Evolutionary conservation across 2,329 filamentous ascomycete genomes (phyloP).

Genomic region (Thermoascus crustaceus): DNA sequence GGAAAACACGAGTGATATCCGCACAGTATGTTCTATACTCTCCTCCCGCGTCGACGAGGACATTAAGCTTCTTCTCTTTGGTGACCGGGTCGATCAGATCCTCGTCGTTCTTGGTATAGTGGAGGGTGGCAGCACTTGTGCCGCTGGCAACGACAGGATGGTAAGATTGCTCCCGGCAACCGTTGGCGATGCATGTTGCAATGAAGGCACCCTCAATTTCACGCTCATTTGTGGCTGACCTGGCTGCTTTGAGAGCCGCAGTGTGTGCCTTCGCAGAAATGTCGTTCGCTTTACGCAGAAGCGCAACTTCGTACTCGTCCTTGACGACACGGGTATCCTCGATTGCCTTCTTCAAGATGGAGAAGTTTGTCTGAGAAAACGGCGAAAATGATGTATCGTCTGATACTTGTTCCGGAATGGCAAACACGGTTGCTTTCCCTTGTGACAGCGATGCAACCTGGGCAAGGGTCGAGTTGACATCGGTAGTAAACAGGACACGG

Average conservation of each 20-base stretch:
- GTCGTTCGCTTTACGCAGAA: slow-evolving; percentile 72
- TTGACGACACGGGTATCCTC: slow-evolving; percentile 76
- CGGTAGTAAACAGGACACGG: slow-evolving; percentile 60
- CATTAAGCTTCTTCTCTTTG: slow-evolving; percentile 49
- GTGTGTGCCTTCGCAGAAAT: slow-evolving; percentile 72
- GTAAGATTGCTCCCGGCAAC: slow-evolving; percentile 74
- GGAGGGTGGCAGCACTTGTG: slow-evolving; percentile 71
- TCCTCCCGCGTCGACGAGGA: slow-evolving; percentile 80
- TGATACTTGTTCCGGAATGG: slow-evolving; percentile 70
- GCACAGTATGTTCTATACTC: slow-evolving; percentile 82
- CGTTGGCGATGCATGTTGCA: slow-evolving; percentile 61
- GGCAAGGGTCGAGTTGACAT: slow-evolving; percentile 66
- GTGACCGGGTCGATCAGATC: slow-evolving; percentile 48
- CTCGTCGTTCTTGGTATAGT: slow-evolving; percentile 77
- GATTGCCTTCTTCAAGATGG: slow-evolving; percentile 60
- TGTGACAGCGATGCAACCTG: slow-evolving; percentile 32
- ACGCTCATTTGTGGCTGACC: slow-evolving; percentile 63
- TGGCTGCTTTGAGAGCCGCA: slow-evolving; percentile 58
- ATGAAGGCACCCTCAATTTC: slow-evolving; percentile 75
- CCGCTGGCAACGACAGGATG: slow-evolving; percentile 81
- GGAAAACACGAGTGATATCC: slow-evolving; percentile 84
- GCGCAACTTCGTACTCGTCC: slow-evolving; percentile 72
- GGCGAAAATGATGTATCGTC: slow-evolving; percentile 62
- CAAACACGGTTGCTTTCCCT: slow-evolving; percentile 54
- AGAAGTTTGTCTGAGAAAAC: slow-evolving; percentile 57